Evolutionary conservation across 371 early-diverging fungal genomes (phyloP).

Genomic region (Smittium mucronatum): DNA sequence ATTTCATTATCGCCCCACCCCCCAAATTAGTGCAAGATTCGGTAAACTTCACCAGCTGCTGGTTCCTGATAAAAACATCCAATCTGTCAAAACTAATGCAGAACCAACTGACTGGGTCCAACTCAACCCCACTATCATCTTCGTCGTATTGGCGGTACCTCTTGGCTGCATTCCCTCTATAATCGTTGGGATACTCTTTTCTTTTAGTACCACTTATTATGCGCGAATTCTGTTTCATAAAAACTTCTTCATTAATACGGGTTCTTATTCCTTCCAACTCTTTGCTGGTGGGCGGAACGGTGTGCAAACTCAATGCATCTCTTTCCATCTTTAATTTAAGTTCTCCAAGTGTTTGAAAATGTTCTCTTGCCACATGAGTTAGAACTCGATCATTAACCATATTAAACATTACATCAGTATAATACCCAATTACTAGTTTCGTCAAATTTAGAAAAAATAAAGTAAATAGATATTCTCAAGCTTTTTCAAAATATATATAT

Average conservation of each 20-base stretch:
- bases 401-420: slow-evolving; percentile 34
- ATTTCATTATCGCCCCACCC: slow-evolving; percentile 48
- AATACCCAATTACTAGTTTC: slow-evolving; percentile 23
- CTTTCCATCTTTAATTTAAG: slow-evolving; percentile 47
- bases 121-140: slow-evolving; percentile 18
- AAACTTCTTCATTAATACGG: slow-evolving; percentile 38
- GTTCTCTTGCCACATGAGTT: slow-evolving; percentile 43
- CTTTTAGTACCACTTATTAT: slow-evolving; percentile 44
- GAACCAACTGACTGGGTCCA: slow-evolving; percentile 42
- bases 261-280: slow-evolving; percentile 43
- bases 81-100: slow-evolving; percentile 58
- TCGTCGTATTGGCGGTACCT: slow-evolving; percentile 9
- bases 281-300: slow-evolving; percentile 45
- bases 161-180: slow-evolving; percentile 17
- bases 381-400: slow-evolving; percentile 48
- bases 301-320: slow-evolving; percentile 41
- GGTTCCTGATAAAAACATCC: slow-evolving; percentile 62
- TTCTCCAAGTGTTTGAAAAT: slow-evolving; percentile 49
- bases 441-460: background rate
- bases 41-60: slow-evolving; percentile 49
- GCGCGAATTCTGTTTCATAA: slow-evolving; percentile 37
- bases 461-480: background rate
- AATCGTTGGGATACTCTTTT: slow-evolving; percentile 13
- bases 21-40: slow-evolving; percentile 49
- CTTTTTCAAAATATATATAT: background rate